These are phyloP conservation scores for Fusarium poae DNA, from an alignment of 2,329 filamentous ascomycete species.

Conservation along the genomic window DNA sequence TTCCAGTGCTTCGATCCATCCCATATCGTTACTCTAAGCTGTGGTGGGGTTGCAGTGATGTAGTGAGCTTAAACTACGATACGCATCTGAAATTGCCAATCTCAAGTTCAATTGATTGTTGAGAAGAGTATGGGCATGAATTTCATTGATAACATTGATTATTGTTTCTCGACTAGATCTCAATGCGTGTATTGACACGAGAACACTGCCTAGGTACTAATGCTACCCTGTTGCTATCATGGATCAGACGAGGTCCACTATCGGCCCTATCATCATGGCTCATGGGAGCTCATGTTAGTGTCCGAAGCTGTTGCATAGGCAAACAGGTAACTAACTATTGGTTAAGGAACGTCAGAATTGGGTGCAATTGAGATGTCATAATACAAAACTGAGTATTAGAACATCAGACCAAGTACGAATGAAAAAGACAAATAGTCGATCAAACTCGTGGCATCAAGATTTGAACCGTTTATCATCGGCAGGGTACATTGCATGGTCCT, in stretches of 20 bases:
- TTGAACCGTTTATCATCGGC: not conserved
- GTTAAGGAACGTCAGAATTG: not conserved
- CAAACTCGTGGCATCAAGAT: slow-evolving; percentile 2
- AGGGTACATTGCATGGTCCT: slow-evolving; percentile 25
- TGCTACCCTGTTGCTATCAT: slow-evolving; percentile 22
- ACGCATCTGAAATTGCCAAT: not conserved
- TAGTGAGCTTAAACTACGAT: not conserved
- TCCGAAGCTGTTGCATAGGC: slow-evolving; percentile 15
- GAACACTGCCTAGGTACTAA: too few relatives aligned
- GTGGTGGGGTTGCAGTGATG: not conserved
- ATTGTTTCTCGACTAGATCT: slow-evolving; percentile 4
- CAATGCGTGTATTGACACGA: not conserved
- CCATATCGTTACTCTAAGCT: slow-evolving; percentile 19
- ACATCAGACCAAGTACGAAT: too few relatives aligned
- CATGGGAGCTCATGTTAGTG: slow-evolving; percentile 37
- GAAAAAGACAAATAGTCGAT: not conserved
- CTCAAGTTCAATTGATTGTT: slow-evolving; percentile 2
- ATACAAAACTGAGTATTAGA: not conserved
- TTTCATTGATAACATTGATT: not conserved
- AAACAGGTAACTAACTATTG: not conserved
- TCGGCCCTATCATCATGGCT: slow-evolving; percentile 39
- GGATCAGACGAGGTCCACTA: slow-evolving; percentile 32
- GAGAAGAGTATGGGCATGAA: too few relatives aligned
- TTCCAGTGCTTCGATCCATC: slow-evolving; percentile 13
- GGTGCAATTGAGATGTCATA: slow-evolving; percentile 7